These are phyloP conservation scores for Mycosphaerella arachidis DNA, from an alignment of 2,329 filamentous ascomycete genomes.

Conservation along the genomic window DNA sequence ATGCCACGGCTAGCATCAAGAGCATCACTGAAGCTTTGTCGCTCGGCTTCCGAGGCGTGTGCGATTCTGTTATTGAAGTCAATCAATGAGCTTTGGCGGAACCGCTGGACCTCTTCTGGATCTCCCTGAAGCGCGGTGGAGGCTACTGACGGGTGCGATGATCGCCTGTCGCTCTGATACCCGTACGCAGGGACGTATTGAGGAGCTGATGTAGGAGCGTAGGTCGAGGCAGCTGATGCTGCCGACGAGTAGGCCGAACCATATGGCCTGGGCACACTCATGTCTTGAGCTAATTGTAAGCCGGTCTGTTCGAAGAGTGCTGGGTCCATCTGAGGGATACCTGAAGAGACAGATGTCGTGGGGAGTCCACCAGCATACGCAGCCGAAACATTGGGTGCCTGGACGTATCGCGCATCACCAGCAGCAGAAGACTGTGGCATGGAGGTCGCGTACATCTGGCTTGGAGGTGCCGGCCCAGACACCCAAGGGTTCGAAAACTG, in stretches of 20 bases:
- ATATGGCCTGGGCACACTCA: constrained; percentile 64
- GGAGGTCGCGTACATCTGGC: constrained; percentile 62
- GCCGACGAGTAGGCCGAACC: constrained; percentile 67
- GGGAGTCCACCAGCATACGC: constrained; percentile 67
- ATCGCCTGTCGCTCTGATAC: constrained; percentile 62
- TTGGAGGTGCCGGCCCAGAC: constrained; percentile 54
- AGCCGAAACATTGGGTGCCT: constrained; percentile 29
- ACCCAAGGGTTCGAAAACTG: constrained; percentile 91
- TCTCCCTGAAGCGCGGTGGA: constrained; percentile 50
- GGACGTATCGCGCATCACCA: constrained; percentile 42
- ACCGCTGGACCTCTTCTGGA: constrained; percentile 41
- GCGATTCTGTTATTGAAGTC: constrained; percentile 57
- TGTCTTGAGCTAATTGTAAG: constrained; percentile 68
- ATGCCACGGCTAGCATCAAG: constrained; percentile 91
- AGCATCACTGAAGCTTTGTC: constrained; percentile 75
- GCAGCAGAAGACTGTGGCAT: constrained; percentile 57
- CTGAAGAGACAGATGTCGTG: constrained; percentile 65
- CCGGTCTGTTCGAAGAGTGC: constrained; percentile 56
- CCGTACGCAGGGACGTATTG: constrained; percentile 65
- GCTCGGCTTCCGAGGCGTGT: constrained; percentile 52
- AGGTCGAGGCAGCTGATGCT: constrained; percentile 65
- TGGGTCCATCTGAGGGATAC: constrained; percentile 59
- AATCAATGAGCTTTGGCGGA: constrained; percentile 60
- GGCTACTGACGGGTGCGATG: constrained; percentile 78
- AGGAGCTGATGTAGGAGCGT: constrained; percentile 60